Base-by-base conservation (phyloP, 805 yeast species). In the Maudiozyma saulgeensis region DNA sequence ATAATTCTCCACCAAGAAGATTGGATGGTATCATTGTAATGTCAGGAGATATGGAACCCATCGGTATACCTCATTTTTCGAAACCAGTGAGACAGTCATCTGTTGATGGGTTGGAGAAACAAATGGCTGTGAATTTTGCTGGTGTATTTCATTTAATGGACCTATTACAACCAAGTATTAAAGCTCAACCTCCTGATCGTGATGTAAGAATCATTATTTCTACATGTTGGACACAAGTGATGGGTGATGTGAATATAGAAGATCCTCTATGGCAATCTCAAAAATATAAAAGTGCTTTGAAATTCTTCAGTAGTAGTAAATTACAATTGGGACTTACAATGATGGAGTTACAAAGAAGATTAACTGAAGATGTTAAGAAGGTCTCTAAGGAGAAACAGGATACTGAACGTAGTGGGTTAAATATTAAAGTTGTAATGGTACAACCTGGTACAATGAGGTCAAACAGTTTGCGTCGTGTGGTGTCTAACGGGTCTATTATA, bases 361-460 rank as follows among this genome's bases (percentile, higher is more conserved):
- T 88, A 44, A 73, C 76, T 46, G 64, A 55, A 0, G 78, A 75
- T 54, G 82, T 81, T 52, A 74, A 95, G 51, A 78, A 82, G 46
- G 95, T 88, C 66, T 58, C 67, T 31, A 57, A 56, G 23, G 57
- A 56, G 35, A 54, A 53, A 1, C 60, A 59, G 28, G 58, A 58
- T 16, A 49, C 45, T 2, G 59, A 58, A 23, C 49, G 62, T 38
- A 54, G 59, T 2, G 79, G 79, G 44, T 78, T 82, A 21, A 86
- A 84, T 57, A 80, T 87, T 23, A 76, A 82, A 46, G 76, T 88
- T 21, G 77, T 83, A 50, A 60, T 88, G 48, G 93, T 87, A 5
- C 93, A 93, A 61, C 98, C 99, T 0, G 99, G 99, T 1, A 57
- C 90, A 35, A 86, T 87, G 84, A 76, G 98, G 56, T 81, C 96